These are phyloP conservation scores for Tremellales sp. DNA, from an alignment of 1,284 basidiomycete genomes.

Conservation along the genomic window DNA sequence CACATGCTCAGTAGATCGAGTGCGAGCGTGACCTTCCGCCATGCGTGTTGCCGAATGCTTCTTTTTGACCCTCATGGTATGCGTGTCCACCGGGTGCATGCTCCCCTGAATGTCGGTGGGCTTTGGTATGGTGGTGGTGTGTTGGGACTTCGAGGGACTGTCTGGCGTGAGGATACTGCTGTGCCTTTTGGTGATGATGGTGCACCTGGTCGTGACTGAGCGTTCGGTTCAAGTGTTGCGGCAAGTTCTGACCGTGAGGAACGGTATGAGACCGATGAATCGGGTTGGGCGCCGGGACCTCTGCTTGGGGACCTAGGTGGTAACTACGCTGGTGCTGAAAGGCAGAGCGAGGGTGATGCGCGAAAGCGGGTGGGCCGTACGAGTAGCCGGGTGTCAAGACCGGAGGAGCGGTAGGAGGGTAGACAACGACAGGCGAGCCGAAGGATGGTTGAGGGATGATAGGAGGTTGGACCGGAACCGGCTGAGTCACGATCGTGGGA, in stretches of 20 bases:
- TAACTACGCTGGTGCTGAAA: neutral
- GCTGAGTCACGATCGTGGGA: conserved; percentile 9
- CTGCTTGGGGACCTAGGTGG: conserved; percentile 2
- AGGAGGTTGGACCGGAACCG: conserved; percentile 7
- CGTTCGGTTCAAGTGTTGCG: no score
- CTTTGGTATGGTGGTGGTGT: neutral
- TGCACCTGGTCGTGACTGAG: neutral
- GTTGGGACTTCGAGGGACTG: neutral
- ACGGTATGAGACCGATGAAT: no score
- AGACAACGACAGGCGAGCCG: neutral
- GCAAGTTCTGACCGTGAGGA: no score
- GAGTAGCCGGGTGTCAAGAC: conserved; percentile 1
- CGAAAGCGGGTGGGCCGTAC: neutral
- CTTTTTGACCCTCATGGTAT: neutral
- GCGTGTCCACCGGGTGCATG: no score
- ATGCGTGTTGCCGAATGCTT: conserved; percentile 1
- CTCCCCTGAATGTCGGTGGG: neutral
- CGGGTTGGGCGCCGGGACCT: neutral
- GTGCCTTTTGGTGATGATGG: neutral
- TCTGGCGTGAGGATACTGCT: neutral
- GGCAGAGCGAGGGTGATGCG: neutral
- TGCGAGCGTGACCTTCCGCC: neutral
- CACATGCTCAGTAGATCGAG: neutral
- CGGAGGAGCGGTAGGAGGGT: neutral
- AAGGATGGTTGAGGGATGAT: conserved; percentile 7